phyloP scores from a whole-genome alignment of 1,284 basidiomycete species.

The Fomitopsis palustris region DNA sequence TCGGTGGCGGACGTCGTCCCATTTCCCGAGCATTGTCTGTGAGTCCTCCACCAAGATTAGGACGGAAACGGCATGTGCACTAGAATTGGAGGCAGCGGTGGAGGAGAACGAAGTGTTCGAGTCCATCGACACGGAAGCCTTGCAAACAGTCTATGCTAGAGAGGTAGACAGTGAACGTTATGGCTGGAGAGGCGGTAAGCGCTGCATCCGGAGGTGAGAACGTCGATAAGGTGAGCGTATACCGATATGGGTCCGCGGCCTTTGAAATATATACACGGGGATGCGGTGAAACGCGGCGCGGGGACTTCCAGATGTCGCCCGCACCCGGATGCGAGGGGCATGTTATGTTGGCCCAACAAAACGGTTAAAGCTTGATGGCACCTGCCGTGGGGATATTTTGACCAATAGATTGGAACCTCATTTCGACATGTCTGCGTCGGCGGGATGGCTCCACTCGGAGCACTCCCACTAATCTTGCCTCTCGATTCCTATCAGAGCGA shows the following conservation, averaged over 20 bases:
- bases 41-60: constrained; percentile 66
- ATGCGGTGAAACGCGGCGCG: constrained; percentile 13
- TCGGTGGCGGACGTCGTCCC: constrained; percentile 52
- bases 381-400: constrained; percentile 14
- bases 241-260: constrained; percentile 29
- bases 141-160: constrained; percentile 1
- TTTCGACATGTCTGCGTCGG: constrained; percentile 3
- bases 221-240: constrained; percentile 27
- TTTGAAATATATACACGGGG: constrained; percentile 18
- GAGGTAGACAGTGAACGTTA: neutral
- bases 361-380: constrained; percentile 30
- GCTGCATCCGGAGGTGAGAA: constrained; percentile 20
- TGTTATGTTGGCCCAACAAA: constrained; percentile 9
- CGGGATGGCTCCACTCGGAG: neutral
- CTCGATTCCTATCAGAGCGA: constrained; percentile 6
- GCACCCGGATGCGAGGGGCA: constrained; percentile 2
- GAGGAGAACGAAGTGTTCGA: constrained; percentile 17
- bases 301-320: constrained; percentile 6
- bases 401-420: constrained; percentile 13
- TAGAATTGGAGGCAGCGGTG: constrained; percentile 34
- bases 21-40: constrained; percentile 40
- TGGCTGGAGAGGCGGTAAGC: constrained; percentile 8
- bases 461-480: constrained; percentile 1
- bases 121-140: constrained; percentile 3
- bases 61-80: constrained; percentile 41